These are phyloP conservation scores for Colletotrichum trifolii DNA, from an alignment of 2,329 filamentous ascomycete genomes.

Conservation along the genomic window DNA sequence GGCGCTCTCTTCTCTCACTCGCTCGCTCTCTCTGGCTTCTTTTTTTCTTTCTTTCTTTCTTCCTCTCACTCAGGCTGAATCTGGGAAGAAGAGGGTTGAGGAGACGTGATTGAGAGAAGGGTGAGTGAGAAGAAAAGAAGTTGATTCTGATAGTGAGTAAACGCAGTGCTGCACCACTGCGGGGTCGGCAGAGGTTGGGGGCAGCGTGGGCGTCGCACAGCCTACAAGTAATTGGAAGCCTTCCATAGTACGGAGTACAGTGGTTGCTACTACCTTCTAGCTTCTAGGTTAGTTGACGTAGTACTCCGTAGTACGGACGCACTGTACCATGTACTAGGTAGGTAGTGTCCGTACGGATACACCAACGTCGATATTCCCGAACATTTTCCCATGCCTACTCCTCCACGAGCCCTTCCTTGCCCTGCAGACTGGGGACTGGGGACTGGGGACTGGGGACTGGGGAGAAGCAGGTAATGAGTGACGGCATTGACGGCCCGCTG, in stretches of 20 bases:
- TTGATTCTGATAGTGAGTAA: conserved; percentile 15
- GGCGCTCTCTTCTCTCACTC: neutral
- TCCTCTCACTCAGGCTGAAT: conserved; percentile 3
- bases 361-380: too few species aligned
- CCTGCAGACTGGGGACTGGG: too few species aligned
- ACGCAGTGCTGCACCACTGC: neutral
- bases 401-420: too few species aligned
- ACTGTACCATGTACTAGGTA: too few species aligned
- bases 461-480: conserved; percentile 16
- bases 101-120: conserved; percentile 1
- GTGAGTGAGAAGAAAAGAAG: conserved; percentile 5
- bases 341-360: too few species aligned
- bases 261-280: too few species aligned
- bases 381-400: too few species aligned
- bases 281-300: too few species aligned
- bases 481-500: conserved; percentile 21
- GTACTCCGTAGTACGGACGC: too few species aligned
- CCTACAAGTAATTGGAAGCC: too few species aligned
- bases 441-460: too few species aligned
- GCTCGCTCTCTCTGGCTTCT: neutral
- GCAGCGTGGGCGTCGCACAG: neutral
- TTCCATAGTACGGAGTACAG: too few species aligned
- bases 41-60: conserved; percentile 4
- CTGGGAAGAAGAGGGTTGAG: neutral
- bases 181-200: conserved; percentile 19